Conservation (phyloP, 2,329 filamentous ascomycete species). For the Aspergillus quadrilineatus region DNA sequence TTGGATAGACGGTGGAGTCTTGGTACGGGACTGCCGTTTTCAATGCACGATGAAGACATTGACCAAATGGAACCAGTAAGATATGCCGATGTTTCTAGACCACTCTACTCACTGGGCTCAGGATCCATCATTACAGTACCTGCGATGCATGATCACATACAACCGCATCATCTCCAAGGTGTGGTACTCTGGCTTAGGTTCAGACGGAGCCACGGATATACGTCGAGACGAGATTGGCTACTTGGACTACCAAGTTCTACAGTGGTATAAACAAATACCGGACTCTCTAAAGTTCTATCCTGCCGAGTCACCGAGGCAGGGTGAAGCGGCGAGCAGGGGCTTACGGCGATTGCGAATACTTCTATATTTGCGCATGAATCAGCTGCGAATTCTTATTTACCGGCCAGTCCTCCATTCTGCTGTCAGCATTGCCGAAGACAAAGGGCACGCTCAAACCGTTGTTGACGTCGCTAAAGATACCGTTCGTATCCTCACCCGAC, state of each 20-base stretch:
- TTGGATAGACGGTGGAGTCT: conserved; percentile 86
- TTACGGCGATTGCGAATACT: conserved; percentile 75
- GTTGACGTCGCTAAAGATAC: conserved; percentile 66
- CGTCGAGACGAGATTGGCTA: conserved; percentile 73
- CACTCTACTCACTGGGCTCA: conserved; percentile 18
- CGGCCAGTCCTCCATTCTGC: conserved; percentile 83
- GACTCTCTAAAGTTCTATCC: conserved; percentile 62
- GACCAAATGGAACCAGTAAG: conserved; percentile 77
- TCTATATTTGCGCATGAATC: conserved; percentile 82
- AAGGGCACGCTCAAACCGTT: conserved; percentile 68
- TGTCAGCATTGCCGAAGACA: conserved; percentile 76
- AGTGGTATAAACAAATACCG: conserved; percentile 80
- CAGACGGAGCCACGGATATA: conserved; percentile 64
- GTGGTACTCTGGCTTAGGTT: conserved; percentile 75
- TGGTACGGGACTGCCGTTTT: conserved; percentile 83
- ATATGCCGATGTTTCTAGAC: neutral
- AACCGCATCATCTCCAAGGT: conserved; percentile 81
- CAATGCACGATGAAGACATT: conserved; percentile 80
- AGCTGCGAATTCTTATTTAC: conserved; percentile 86
- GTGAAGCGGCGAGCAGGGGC: conserved; percentile 60
- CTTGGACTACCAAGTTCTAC: conserved; percentile 77
- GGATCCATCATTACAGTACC: conserved; percentile 60
- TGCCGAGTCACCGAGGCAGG: conserved; percentile 49
- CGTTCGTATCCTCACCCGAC: conserved; percentile 58
- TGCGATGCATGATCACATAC: conserved; percentile 82